Base-by-base conservation (phyloP, 2,329 filamentous ascomycete genomes). In the Venturia pyrina region DNA sequence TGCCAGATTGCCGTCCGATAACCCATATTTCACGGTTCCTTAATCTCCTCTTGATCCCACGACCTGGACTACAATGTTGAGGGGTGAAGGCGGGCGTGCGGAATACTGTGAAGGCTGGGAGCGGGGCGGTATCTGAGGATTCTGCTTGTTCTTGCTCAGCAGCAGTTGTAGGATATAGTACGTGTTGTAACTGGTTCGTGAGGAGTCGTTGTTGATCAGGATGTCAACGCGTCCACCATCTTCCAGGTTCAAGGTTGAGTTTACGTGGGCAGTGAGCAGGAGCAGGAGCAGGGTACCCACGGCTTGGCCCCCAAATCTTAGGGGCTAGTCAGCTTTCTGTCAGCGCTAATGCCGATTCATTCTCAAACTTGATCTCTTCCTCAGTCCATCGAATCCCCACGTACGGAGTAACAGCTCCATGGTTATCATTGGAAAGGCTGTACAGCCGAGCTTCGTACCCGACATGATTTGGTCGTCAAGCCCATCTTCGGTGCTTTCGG, bases 11-110 rank as follows among this genome's bases (percentile, higher is more conserved):
- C 19, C 62, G 69, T 24, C 69, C 69, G 21, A 32, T 50, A 1
- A 63, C n/a, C 34, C 34, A 43, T 10, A 66, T 34, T 3, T 59
- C 64, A n/a, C 68, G 60, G 44, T 43, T 34, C 11, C 37, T 68
- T 43, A 70, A 66, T n/a, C 69, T 37, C 28, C 69, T 21, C 8
- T 24, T 15, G 24, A 90, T 7, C 89, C 89, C 15, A 91, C 87
- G 32, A 91, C 88, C 70, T 91, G 89, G 64, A 91, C 86, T 50
- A 89, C 89, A 40, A 91, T 81, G 74, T 90, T 90, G 66, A 90
- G 78, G 48, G 43, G 64, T 48, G 41, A 44, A 32, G 59, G 59
- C 10, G 37, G 37, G 13, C 37, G 59, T 6, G 40, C 44, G 24
- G 59, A 62, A 19, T n/a, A n/a, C n/a, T n/a, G n/a, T n/a, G n/a